Evolutionary conservation across 179 eudicot genomes (phyloP).

Genomic region (Camellia oleifera): DNA sequence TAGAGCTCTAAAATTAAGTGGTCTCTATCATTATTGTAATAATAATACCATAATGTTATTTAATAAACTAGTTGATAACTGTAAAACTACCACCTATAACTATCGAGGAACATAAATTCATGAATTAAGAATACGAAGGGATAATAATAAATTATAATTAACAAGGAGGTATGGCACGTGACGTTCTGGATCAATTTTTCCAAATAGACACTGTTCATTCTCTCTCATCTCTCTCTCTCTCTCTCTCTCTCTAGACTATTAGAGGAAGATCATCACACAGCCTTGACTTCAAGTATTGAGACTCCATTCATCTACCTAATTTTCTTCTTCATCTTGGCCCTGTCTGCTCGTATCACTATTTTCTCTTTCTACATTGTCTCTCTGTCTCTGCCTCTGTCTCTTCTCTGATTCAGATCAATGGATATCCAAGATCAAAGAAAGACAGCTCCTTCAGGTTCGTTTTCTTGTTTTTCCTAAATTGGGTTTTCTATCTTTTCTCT

Average conservation of each 20-base stretch:
- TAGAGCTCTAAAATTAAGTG: too few relatives aligned
- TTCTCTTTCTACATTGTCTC: background rate
- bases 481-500: background rate
- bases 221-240: background rate
- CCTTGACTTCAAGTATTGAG: background rate
- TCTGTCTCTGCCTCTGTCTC: too few relatives aligned
- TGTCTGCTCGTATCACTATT: too few relatives aligned
- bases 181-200: too few relatives aligned
- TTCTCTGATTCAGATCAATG: slow-evolving; percentile 2
- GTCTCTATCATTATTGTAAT: too few relatives aligned
- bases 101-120: too few relatives aligned
- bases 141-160: too few relatives aligned
- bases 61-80: too few relatives aligned
- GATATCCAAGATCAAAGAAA: slow-evolving; percentile 8
- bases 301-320: background rate
- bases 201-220: background rate
- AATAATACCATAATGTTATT: too few relatives aligned
- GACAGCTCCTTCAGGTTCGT: background rate
- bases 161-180: too few relatives aligned
- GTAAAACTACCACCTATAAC: too few relatives aligned
- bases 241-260: background rate
- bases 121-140: too few relatives aligned
- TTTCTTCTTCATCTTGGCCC: background rate
- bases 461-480: background rate
- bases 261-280: background rate